Base-by-base conservation (phyloP, 768 basidiomycete species). In the Leucocoprinus sp. region DNA sequence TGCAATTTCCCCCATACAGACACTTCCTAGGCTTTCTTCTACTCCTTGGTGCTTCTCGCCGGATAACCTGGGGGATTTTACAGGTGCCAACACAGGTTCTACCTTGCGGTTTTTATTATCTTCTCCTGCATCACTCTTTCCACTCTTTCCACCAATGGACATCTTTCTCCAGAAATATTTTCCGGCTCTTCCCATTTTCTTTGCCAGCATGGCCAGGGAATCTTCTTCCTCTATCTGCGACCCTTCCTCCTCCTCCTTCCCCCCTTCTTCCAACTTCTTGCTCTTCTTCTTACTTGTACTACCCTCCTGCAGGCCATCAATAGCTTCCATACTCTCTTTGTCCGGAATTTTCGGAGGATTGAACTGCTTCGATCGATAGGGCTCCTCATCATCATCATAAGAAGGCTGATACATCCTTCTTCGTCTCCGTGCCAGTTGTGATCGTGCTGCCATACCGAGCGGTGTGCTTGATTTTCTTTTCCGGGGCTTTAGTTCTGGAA, bases 361-460 rank as follows among this genome's bases (percentile, higher is more conserved):
- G 3, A 28, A 14, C 8, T 27, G 17, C 5, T 21, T 37, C 14
- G 17, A 17, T 38, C 27, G 44, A 31, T 45, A 28, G 11, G 43
- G 18, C n/a, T 40, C 39, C 3, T 48, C 39, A 19, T 47, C 37
- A 15, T 41, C 39, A 21, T 48, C 29, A 34, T 33, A 28, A 9
- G 31, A 17, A 45, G 43, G 39, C 11, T 33, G 12, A 23, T 49
- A 37, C 15, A 47, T 43, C 18, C 51, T 51, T 28, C 65, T 57
- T 36, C 68, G 62, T 19, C 61, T 50, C 15, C 65, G 59, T 56
- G 69, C 63, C 42, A 75, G 61, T 49, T 66, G 63, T 8, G 63
- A 61, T 5, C 73, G 69, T 1, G 71, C 76, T 24, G 77, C 70
- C 50, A 77, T 71, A 3, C 80, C 80, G 2, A 81, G 60, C 4